A percentile compares a stretch with the other conserved stretches of the same genome.
phyloP scores from a whole-genome alignment of 768 basidiomycete genomes.

The Amanita brunnescens region DNA sequence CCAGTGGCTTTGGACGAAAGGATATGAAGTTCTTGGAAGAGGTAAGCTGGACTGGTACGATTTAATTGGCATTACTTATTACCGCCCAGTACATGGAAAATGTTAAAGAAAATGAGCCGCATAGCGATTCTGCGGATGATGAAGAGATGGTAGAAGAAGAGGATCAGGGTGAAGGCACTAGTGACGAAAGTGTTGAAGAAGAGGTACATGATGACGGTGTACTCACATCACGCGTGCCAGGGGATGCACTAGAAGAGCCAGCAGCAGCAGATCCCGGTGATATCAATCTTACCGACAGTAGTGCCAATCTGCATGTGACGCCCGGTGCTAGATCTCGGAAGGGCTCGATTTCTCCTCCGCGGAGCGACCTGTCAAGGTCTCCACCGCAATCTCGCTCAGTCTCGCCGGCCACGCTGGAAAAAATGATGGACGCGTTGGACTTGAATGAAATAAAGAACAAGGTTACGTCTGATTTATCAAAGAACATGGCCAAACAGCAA shows the following conservation, averaged over 20 bases:
- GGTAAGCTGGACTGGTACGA: constrained; percentile 37
- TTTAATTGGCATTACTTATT: constrained; percentile 14
- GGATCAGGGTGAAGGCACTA: constrained; percentile 15
- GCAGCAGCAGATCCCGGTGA: constrained; percentile 10
- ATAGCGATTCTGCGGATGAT: constrained; percentile 15
- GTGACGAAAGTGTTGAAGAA: constrained; percentile 28
- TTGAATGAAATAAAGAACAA: constrained; percentile 45
- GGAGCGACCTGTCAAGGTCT: constrained; percentile 35
- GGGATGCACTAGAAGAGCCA: constrained; percentile 22
- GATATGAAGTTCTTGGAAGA: constrained; percentile 79
- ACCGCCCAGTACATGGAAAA: constrained; percentile 60
- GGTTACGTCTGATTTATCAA: constrained; percentile 54
- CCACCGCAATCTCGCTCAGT: constrained; percentile 42
- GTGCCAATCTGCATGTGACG: background rate
- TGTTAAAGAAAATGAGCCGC: constrained; percentile 25
- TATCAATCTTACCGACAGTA: constrained; percentile 5
- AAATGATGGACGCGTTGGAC: constrained; percentile 32
- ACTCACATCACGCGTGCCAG: constrained; percentile 16
- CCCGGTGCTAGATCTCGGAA: background rate
- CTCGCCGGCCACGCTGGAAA: constrained; percentile 34
- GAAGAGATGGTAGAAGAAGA: constrained; percentile 19
- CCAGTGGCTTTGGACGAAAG: constrained; percentile 85
- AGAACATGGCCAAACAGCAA: constrained; percentile 51
- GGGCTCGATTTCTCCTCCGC: constrained; percentile 16
- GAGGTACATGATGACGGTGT: constrained; percentile 21